Percentiles rank a stretch among this genome's conserved stretches.
phyloP scores from a whole-genome alignment of 345 rosid species.

The Viola odorata region DNA sequence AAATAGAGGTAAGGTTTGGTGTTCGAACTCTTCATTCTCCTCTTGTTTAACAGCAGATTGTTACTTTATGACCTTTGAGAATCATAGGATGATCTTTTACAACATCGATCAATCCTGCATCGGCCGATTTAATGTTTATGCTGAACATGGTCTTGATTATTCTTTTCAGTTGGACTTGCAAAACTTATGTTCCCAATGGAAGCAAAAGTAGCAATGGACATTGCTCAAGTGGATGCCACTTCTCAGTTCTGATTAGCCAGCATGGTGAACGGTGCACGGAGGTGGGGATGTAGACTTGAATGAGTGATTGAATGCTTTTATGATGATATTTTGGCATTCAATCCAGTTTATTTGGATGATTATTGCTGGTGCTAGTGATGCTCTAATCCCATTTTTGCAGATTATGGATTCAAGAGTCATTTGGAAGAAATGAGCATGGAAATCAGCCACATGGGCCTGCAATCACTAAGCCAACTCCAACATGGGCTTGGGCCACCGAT shows the following conservation, averaged over 20 bases:
- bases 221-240: constrained; percentile 32
- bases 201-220: constrained; percentile 44
- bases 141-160: neutral
- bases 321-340: no score
- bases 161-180: constrained; percentile 38
- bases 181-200: constrained; percentile 37
- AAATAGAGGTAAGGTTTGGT: constrained; percentile 32
- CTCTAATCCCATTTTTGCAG: no score
- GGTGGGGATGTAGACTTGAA: constrained; percentile 34
- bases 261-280: constrained; percentile 16
- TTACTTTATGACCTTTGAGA: neutral
- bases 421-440: constrained; percentile 37
- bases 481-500: no score
- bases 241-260: constrained; percentile 8
- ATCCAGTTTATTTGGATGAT: no score
- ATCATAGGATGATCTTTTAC: no score
- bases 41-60: neutral
- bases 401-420: no score
- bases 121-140: no score
- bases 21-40: neutral
- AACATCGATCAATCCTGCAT: no score
- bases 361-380: constrained; percentile 56
- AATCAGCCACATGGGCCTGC: constrained; percentile 29
- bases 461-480: no score
- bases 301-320: no score